Conservation (phyloP, 2,329 filamentous ascomycete genomes). For the Exophiala sp. region DNA sequence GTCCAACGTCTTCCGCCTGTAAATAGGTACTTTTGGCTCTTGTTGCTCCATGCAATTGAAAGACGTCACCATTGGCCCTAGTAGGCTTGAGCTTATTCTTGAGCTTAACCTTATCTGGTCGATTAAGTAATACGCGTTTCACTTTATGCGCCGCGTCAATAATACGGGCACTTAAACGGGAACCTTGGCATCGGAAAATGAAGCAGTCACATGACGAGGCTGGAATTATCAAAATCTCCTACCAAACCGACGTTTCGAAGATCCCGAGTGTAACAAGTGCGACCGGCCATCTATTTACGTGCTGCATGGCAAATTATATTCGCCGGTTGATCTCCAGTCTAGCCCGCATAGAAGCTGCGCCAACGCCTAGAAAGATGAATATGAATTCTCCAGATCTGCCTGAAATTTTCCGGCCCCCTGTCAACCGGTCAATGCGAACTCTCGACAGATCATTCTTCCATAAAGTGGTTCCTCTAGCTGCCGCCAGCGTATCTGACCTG, state of each 20-base stretch:
- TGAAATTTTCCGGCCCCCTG: constrained; percentile 67
- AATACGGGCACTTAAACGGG: too few relatives aligned
- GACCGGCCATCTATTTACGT: background rate
- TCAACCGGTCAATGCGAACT: constrained; percentile 69
- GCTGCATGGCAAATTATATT: constrained; percentile 16
- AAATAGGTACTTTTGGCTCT: background rate
- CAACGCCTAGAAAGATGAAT: constrained; percentile 12
- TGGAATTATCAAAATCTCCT: too few relatives aligned
- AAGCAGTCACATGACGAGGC: too few relatives aligned
- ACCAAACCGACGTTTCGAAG: too few relatives aligned
- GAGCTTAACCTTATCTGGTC: background rate
- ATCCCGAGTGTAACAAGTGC: too few relatives aligned
- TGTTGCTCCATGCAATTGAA: background rate
- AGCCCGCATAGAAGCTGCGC: background rate
- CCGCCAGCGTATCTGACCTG: constrained; percentile 68
- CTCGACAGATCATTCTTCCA: constrained; percentile 81
- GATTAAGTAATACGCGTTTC: background rate
- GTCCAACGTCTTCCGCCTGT: background rate
- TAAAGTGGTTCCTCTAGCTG: constrained; percentile 67
- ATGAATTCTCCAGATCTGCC: constrained; percentile 29
- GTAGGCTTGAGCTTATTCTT: background rate
- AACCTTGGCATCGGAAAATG: too few relatives aligned
- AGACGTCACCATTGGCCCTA: background rate
- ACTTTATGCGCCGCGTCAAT: constrained; percentile 4
- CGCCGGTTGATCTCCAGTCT: constrained; percentile 11